Evolutionary conservation across 164 flowering plant genomes (phyloP).

Genomic region (Brasenia schreberi): DNA sequence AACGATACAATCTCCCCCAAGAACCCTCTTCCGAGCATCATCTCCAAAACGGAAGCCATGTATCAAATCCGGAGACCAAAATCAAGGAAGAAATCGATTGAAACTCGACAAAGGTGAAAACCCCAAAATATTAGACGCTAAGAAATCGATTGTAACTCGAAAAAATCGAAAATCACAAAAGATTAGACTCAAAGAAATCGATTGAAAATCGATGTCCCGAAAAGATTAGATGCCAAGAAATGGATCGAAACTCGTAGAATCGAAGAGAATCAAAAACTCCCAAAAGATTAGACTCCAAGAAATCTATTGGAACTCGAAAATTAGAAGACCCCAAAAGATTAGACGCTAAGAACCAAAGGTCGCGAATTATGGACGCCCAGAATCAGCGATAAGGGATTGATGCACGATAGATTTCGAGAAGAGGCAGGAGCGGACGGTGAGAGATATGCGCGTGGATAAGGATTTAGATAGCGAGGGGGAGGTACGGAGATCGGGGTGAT

Average conservation of each 20-base stretch:
- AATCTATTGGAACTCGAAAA: no score
- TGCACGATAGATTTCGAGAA: not conserved
- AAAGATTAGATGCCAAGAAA: no score
- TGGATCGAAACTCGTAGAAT: no score
- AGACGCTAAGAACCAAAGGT: not conserved
- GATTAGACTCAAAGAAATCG: no score
- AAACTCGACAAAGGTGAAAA: not conserved
- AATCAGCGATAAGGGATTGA: not conserved
- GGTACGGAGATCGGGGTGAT: not conserved
- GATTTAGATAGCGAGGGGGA: not conserved
- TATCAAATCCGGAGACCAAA: not conserved
- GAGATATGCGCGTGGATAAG: not conserved
- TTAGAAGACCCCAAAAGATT: no score
- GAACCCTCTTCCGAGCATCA: not conserved
- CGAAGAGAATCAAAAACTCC: no score
- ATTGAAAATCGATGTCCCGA: not conserved
- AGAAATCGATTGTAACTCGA: no score
- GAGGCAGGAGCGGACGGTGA: not conserved
- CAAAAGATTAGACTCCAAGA: no score
- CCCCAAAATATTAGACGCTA: no score
- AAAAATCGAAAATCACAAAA: no score
- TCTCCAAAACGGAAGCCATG: not conserved
- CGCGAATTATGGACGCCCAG: not conserved
- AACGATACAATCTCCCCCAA: not conserved
- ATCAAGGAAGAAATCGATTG: not conserved